Evolutionary conservation across 352 stramenopile genomes (phyloP).

Genomic region (Pythium sukuiense): DNA sequence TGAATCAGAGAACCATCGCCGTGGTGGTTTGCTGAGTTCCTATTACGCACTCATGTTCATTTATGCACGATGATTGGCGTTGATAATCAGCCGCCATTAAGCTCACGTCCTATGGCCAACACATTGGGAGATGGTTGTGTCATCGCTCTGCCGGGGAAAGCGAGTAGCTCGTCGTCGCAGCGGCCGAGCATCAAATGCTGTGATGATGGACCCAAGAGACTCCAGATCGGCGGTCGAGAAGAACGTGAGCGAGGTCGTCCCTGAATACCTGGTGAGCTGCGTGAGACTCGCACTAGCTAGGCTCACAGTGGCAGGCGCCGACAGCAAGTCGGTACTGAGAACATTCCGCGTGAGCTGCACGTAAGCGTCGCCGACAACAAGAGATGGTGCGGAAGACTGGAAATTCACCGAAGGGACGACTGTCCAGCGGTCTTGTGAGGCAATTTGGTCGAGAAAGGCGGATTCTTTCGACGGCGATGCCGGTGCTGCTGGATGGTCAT

Average conservation of each 20-base stretch:
- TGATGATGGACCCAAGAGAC: not conserved
- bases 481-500: not conserved
- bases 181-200: constrained; percentile 10
- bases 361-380: constrained; percentile 23
- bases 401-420: constrained; percentile 15
- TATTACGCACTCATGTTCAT: too few species aligned
- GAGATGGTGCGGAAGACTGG: not conserved
- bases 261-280: constrained; percentile 23
- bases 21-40: too few species aligned
- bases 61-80: too few species aligned
- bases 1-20: too few species aligned
- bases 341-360: constrained; percentile 29
- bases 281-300: not conserved
- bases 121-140: not conserved
- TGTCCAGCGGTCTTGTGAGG: constrained; percentile 22
- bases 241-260: constrained; percentile 20
- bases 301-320: not conserved
- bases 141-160: not conserved
- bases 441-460: constrained; percentile 22
- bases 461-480: not conserved
- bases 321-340: constrained; percentile 25
- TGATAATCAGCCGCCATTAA: not conserved
- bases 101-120: not conserved
- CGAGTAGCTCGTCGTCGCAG: constrained; percentile 10
- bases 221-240: constrained; percentile 26